Conservation (phyloP, 495 filamentous ascomycete species). For the Neurospora pannonica region DNA sequence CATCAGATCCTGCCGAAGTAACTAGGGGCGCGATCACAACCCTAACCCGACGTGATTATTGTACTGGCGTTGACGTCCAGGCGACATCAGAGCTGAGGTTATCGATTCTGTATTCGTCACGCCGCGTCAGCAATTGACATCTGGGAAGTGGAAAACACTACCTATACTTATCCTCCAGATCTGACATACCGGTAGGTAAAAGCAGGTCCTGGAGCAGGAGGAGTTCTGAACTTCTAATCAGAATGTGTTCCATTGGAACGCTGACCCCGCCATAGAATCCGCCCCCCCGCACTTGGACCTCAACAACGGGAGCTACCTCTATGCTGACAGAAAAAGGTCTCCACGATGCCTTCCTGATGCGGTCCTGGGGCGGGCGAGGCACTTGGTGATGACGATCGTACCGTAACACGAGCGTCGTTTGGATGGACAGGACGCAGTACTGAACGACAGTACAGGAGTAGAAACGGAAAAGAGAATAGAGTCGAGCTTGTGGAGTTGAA, state of each 20-base stretch:
- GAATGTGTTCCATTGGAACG: not conserved
- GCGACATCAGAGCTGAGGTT: not conserved
- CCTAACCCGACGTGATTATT: not conserved
- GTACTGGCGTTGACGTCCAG: not conserved
- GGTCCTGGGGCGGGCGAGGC: not conserved
- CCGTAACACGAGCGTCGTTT: not conserved
- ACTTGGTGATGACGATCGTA: too few species aligned
- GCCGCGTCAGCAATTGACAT: not conserved
- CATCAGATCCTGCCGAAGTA: not conserved
- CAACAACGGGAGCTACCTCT: not conserved
- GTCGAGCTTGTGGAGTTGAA: not conserved
- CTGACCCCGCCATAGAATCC: not conserved
- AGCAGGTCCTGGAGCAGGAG: too few species aligned
- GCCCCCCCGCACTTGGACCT: not conserved
- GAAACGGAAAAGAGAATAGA: not conserved
- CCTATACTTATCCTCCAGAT: not conserved
- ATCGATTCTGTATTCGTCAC: not conserved
- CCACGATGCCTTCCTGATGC: not conserved
- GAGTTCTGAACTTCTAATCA: too few species aligned
- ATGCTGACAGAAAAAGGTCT: not conserved
- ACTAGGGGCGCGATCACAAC: not conserved
- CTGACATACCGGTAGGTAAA: not conserved
- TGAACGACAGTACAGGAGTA: not conserved
- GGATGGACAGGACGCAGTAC: not conserved
- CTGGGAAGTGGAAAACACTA: not conserved